Base-by-base conservation (phyloP, 2,329 filamentous ascomycete species). In the Calonectria fujianensis region DNA sequence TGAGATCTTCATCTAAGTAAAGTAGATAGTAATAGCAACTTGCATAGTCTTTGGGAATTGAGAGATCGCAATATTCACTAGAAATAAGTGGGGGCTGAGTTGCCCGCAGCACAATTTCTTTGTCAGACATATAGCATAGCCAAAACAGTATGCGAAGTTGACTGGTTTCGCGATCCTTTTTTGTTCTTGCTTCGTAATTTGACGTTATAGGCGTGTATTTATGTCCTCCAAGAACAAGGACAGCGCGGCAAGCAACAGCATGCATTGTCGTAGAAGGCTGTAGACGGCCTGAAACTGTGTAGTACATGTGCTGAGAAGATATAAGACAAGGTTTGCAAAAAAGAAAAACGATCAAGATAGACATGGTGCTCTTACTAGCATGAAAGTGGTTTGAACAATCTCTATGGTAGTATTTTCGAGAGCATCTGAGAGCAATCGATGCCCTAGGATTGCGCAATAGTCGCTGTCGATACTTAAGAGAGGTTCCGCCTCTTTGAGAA, bases 31-130 rank as follows among this genome's bases (percentile, higher is more conserved):
- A 5, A 13, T 52, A 52, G 24, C 50, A 52, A 52, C 24, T 52
- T 27, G 24, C 4, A 52, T 52, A 52, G 24, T 52, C 50, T 52
- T 52, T 52, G 24, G 50, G 50, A 52, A 52, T 52, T 52, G 50
- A 52, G 11, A 52, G 50, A 6, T 52, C 50, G 24, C 50, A 52
- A 10, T 52, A 52, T 52, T 52, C 50, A 7, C 50, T 52, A 16
- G 50, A 52, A 29, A 52, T 52, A 29, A 52, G 24, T 29, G 50
- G 50, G 11, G 50, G 50, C 10, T 52, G 50, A 2, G 24, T 52
- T 1, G 50, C 10, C 7, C 50, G 50, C 10, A 52, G 24, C 24
- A 16, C 24, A 18, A 29, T 52, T 14, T 52, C 50, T 29, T 52
- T 52, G 50, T 52, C 50, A 8, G 50, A 29, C 2, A 52, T 52